Evolutionary conservation across 106 monocot genomes (phyloP).

Genomic region (Vanilla planifolia): DNA sequence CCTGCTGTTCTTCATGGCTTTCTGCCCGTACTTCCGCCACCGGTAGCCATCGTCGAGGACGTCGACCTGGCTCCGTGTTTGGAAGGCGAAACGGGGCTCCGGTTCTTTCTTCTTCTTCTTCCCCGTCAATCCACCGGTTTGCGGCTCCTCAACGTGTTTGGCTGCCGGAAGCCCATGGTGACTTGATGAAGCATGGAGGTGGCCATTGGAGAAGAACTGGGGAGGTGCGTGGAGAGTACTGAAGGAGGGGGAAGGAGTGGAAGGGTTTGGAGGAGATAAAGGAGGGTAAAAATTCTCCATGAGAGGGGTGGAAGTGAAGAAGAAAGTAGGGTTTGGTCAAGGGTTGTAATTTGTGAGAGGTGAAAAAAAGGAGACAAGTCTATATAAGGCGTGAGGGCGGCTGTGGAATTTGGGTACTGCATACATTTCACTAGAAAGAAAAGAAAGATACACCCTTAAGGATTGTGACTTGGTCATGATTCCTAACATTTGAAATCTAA

Average conservation of each 20-base stretch:
- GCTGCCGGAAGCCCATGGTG: not conserved
- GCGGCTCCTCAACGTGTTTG: not conserved
- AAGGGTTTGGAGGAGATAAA: not conserved
- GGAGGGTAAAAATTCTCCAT: not conserved
- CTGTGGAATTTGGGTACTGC: no score
- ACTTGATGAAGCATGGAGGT: not conserved
- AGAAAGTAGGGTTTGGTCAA: not conserved
- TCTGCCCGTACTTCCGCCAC: slow-evolving; percentile 94
- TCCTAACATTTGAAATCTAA: no score
- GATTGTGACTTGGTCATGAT: no score
- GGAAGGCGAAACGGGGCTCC: slow-evolving; percentile 56
- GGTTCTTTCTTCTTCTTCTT: slow-evolving; percentile 32
- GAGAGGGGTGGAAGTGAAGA: not conserved
- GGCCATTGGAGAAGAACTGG: not conserved
- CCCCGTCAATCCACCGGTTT: slow-evolving; percentile 1
- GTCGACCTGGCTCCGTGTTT: slow-evolving; percentile 78
- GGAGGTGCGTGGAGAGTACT: not conserved
- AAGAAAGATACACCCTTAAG: no score
- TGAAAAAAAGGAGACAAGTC: no score
- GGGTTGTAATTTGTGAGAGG: no score
- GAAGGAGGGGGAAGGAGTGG: not conserved
- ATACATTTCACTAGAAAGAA: no score
- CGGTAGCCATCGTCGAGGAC: slow-evolving; percentile 84
- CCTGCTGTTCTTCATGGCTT: slow-evolving; percentile 80
- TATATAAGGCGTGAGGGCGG: no score